Evolutionary conservation across 2,329 filamentous ascomycete species (phyloP).

Genomic region (Paraphaeosphaeria sporulosa): DNA sequence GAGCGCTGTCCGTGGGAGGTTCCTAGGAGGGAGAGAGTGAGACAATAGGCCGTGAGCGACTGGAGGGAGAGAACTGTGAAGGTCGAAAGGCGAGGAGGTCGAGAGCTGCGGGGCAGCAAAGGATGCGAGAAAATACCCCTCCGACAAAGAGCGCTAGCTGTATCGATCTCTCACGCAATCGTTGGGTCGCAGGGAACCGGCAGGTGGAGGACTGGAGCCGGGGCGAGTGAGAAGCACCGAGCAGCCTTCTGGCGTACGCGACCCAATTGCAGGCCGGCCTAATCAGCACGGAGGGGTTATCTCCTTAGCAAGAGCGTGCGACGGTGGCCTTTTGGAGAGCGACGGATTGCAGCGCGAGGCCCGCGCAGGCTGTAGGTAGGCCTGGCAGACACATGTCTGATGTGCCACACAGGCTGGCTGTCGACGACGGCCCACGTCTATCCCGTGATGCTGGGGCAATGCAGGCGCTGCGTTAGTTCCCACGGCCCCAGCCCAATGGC

Average conservation of each 20-base stretch:
- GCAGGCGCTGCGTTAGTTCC: constrained; percentile 33
- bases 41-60: constrained; percentile 9
- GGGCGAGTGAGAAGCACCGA: constrained; percentile 12
- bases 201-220: constrained; percentile 14
- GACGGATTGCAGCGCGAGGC: constrained; percentile 3
- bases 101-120: constrained; percentile 28
- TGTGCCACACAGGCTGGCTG: constrained; percentile 19
- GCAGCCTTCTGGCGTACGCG: constrained; percentile 6
- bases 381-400: constrained; percentile 14
- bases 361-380: constrained; percentile 17
- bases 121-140: constrained; percentile 27
- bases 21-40: constrained; percentile 14
- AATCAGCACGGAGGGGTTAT: constrained; percentile 1
- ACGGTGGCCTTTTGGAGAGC: constrained; percentile 12
- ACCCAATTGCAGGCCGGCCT: constrained; percentile 4
- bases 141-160: constrained; percentile 31
- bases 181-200: constrained; percentile 14
- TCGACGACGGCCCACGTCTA: background rate
- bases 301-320: constrained; percentile 8
- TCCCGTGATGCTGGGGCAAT: constrained; percentile 44
- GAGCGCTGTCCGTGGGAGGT: constrained; percentile 28
- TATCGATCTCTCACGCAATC: constrained; percentile 29
- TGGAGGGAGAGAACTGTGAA: constrained; percentile 7
- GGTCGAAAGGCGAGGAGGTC: constrained; percentile 11
- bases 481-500: constrained; percentile 33